Evolutionary conservation across 305 asterid species (phyloP).

Genomic region (Fraxinus paxiana): DNA sequence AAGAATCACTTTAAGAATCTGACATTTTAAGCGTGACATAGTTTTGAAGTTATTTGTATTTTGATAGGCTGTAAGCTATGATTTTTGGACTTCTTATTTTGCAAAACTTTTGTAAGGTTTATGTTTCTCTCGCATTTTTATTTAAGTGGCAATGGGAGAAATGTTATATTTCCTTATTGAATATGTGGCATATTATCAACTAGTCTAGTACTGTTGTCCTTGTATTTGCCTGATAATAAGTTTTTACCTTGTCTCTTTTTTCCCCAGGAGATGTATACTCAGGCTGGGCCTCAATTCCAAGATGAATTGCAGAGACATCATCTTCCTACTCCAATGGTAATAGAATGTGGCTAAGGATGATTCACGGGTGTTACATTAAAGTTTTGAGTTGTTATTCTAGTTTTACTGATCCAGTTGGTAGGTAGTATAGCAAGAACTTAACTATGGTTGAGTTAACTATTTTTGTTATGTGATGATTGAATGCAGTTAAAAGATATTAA

Average conservation of each 20-base stretch:
- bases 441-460: constrained; percentile 24
- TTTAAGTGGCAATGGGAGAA: background rate
- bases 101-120: background rate
- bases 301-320: constrained; percentile 87
- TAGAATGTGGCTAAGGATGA: constrained; percentile 1
- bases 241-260: background rate
- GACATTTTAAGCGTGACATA: background rate
- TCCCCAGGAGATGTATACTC: constrained; percentile 58
- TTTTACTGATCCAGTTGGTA: constrained; percentile 1
- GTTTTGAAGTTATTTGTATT: background rate
- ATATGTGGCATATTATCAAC: background rate
- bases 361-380: background rate
- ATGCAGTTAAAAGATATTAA: constrained; percentile 87
- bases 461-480: constrained; percentile 29
- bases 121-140: background rate
- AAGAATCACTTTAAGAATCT: background rate
- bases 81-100: background rate
- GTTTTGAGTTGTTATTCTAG: constrained; percentile 12
- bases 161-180: background rate
- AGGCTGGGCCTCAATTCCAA: constrained; percentile 84
- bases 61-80: background rate
- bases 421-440: background rate
- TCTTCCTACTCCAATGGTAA: constrained; percentile 73
- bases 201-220: background rate
- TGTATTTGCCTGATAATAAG: background rate